A percentile compares a stretch with the other conserved stretches of the same genome.
Evolutionary conservation across 1,284 basidiomycete species (phyloP).

Genomic region (Bondarzewia mesenterica): DNA sequence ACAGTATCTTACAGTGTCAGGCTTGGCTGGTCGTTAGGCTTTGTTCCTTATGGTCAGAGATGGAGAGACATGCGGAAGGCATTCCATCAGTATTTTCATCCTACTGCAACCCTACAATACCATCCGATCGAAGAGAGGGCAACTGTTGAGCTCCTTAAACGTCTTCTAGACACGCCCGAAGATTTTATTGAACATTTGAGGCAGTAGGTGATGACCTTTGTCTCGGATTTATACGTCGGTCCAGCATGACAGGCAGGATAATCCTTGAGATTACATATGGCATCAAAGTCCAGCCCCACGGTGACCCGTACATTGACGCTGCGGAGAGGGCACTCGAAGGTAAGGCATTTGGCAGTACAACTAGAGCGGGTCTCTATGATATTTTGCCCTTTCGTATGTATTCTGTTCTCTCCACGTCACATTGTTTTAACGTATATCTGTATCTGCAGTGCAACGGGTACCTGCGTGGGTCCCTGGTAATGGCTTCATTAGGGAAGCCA

Average conservation of each 20-base stretch:
- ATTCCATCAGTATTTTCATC: constrained; percentile 18
- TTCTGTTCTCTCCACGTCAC: not conserved
- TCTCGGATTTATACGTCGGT: constrained; percentile 2
- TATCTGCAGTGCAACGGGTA: constrained; percentile 11
- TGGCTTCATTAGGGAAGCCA: constrained; percentile 14
- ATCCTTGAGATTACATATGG: constrained; percentile 20
- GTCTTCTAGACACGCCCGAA: constrained; percentile 15
- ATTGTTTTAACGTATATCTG: not conserved
- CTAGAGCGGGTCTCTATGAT: constrained; percentile 10
- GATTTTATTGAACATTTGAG: constrained; percentile 16
- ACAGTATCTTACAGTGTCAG: constrained; percentile 6
- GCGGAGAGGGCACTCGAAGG: constrained; percentile 15
- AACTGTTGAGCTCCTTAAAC: constrained; percentile 14
- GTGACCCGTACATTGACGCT: constrained; percentile 17
- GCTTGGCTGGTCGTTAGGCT: constrained; percentile 11
- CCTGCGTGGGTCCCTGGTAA: constrained; percentile 17
- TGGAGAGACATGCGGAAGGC: constrained; percentile 16
- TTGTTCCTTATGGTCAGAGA: constrained; percentile 16
- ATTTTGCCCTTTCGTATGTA: constrained; percentile 12
- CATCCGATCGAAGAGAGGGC: constrained; percentile 14
- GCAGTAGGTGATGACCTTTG: constrained; percentile 8
- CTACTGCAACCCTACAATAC: constrained; percentile 11
- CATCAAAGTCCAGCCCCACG: constrained; percentile 13
- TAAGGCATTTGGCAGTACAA: constrained; percentile 9
- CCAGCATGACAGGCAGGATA: constrained; percentile 13